Conservation (phyloP, 345 rosid genomes). For the Eucalyptus marginata region DNA sequence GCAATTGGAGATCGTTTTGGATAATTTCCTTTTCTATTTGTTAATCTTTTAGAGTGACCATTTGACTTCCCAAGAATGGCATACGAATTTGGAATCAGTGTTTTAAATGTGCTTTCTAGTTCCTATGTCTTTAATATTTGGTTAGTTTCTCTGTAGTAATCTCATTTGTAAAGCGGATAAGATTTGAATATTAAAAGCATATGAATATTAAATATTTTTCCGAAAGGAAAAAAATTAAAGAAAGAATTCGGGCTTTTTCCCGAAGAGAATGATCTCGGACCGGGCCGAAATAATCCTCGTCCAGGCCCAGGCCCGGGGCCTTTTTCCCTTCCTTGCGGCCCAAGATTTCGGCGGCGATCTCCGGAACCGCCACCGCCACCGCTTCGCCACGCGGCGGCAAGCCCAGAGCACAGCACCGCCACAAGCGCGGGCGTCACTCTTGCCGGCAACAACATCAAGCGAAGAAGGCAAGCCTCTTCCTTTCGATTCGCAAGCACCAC, state of each 20-base stretch:
- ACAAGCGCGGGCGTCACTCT: not conserved
- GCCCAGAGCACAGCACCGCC: not conserved
- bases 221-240: not conserved
- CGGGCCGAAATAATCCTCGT: not conserved
- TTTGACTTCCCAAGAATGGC: not conserved
- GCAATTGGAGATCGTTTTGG: too few species aligned
- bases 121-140: not conserved
- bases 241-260: not conserved
- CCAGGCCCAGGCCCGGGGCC: not conserved
- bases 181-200: not conserved
- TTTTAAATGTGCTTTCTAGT: not conserved
- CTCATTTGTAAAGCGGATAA: not conserved
- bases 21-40: too few species aligned
- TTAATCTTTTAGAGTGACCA: not conserved
- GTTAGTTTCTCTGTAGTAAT: not conserved
- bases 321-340: not conserved
- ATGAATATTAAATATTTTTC: not conserved
- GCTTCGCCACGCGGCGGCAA: not conserved
- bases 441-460: fast-evolving
- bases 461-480: not conserved
- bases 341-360: not conserved
- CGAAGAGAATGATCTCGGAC: not conserved
- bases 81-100: not conserved
- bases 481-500: not conserved
- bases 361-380: not conserved